A percentile compares a stretch with the other conserved stretches of the same genome.
Conservation (phyloP, 306 rosid species). For the Fragaria nilgerrensis region DNA sequence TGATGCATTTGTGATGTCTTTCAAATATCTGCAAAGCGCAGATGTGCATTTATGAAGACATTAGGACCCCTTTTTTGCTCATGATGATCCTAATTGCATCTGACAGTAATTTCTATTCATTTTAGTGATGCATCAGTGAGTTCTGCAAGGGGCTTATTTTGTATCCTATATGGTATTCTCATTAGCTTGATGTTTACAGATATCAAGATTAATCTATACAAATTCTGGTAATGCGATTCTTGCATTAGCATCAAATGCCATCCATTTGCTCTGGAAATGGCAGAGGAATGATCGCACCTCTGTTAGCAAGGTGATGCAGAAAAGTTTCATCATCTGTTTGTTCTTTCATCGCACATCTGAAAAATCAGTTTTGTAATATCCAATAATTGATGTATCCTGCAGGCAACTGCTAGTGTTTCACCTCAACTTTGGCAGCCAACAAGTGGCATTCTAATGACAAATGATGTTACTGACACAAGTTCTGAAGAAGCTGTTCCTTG, state of each 20-base stretch:
- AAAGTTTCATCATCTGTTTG: conserved; percentile 21
- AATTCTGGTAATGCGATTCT: conserved; percentile 88
- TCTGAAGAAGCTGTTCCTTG: conserved; percentile 88
- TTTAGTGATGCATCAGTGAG: conserved; percentile 3
- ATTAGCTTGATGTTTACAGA: conserved; percentile 53
- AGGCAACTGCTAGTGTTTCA: conserved; percentile 81
- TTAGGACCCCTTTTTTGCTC: background rate
- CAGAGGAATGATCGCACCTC: conserved; percentile 78
- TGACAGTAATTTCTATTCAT: background rate
- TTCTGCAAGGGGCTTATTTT: background rate
- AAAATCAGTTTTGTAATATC: conserved; percentile 14
- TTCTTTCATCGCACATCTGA: conserved; percentile 12
- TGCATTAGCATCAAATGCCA: conserved; percentile 92
- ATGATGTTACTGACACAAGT: conserved; percentile 67
- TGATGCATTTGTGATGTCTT: background rate
- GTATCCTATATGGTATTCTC: conserved; percentile 1
- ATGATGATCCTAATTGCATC: background rate
- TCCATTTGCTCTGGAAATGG: conserved; percentile 97
- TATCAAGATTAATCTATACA: conserved; percentile 89
- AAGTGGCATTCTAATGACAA: conserved; percentile 94
- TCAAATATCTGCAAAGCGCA: background rate
- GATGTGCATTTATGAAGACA: background rate
- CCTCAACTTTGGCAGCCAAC: conserved; percentile 98
- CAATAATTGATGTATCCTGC: conserved; percentile 33
- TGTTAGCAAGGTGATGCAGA: conserved; percentile 54